Conservation (phyloP, 495 filamentous ascomycete species). For the Xylaria acuta region DNA sequence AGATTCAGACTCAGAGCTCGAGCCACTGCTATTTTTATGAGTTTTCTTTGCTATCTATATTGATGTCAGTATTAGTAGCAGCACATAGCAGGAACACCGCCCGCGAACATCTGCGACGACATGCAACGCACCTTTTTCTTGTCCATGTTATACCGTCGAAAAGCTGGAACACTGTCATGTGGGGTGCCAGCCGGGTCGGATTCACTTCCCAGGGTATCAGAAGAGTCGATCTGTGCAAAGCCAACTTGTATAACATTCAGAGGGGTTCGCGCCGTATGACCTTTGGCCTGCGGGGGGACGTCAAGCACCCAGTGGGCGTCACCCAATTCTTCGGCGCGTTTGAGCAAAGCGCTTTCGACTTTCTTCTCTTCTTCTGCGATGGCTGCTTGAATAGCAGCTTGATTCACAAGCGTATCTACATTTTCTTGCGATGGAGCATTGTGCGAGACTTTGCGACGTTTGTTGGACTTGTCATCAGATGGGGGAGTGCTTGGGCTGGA, state of each 20-base stretch:
- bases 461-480: constrained; percentile 53
- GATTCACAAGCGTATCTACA: constrained; percentile 47
- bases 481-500: constrained; percentile 50
- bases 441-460: constrained; percentile 57
- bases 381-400: constrained; percentile 67
- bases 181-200: constrained; percentile 39
- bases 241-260: constrained; percentile 56
- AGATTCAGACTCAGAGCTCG: constrained; percentile 22
- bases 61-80: constrained; percentile 19
- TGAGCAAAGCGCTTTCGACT: constrained; percentile 71
- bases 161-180: constrained; percentile 29
- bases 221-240: constrained; percentile 55
- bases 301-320: constrained; percentile 90
- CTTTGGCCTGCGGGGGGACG: constrained; percentile 30
- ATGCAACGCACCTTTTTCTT: constrained; percentile 40
- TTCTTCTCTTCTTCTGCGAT: constrained; percentile 77
- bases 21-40: constrained; percentile 21
- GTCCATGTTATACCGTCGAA: constrained; percentile 53
- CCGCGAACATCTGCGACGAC: background rate
- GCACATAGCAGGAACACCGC: background rate
- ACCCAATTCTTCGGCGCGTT: constrained; percentile 73
- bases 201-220: constrained; percentile 38
- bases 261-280: constrained; percentile 35
- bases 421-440: constrained; percentile 27
- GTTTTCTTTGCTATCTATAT: constrained; percentile 27